These are phyloP conservation scores for Pseudozyma tsukubaensis DNA, from an alignment of 1,284 basidiomycete genomes.

Conservation along the genomic window DNA sequence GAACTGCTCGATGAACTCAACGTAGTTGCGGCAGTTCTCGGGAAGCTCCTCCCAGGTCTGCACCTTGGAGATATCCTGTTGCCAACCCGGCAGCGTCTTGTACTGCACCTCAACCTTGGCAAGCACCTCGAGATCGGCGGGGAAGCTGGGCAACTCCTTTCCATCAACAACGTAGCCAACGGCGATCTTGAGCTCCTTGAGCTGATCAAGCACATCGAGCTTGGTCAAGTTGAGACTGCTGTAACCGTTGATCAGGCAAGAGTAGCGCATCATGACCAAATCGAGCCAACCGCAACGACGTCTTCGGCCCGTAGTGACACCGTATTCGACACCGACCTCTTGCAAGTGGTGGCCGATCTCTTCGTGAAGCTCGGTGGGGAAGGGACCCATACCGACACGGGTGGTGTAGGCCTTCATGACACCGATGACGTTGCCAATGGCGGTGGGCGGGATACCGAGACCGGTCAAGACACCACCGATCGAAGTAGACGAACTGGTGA, in stretches of 20 bases:
- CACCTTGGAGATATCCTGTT: constrained; percentile 79
- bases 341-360: constrained; percentile 87
- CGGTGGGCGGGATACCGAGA: constrained; percentile 89
- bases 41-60: constrained; percentile 84
- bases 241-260: constrained; percentile 94
- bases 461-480: constrained; percentile 97
- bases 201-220: constrained; percentile 87
- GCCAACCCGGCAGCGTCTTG: constrained; percentile 92
- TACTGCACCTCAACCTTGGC: constrained; percentile 87
- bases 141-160: constrained; percentile 85
- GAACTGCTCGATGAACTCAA: constrained; percentile 87
- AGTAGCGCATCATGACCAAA: constrained; percentile 92
- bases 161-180: constrained; percentile 84
- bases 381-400: constrained; percentile 94
- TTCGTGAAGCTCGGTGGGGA: constrained; percentile 94
- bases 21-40: constrained; percentile 84
- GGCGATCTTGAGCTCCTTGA: constrained; percentile 89
- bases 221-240: constrained; percentile 94
- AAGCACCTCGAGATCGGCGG: constrained; percentile 89
- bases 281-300: constrained; percentile 98
- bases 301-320: constrained; percentile 89
- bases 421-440: constrained; percentile 86
- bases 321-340: constrained; percentile 92
- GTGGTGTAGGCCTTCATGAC: constrained; percentile 99
- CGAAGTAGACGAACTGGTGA: constrained; percentile 91